Base-by-base conservation (phyloP, 106 monocot genomes). In the Chionographis japonica region DNA sequence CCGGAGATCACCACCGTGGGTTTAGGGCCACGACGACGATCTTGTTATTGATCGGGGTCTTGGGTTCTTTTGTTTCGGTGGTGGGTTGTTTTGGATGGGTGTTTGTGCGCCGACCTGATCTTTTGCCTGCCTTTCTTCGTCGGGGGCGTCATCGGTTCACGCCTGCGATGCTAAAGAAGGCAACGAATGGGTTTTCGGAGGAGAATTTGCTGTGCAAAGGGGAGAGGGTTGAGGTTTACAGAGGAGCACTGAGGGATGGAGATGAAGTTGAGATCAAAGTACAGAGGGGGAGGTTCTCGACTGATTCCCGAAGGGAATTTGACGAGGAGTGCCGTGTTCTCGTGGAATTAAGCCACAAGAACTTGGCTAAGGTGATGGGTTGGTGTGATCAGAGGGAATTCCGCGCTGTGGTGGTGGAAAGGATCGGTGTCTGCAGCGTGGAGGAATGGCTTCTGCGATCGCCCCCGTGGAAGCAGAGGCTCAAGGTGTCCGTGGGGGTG, bases 101-200 rank as follows among this genome's bases (percentile, higher is more conserved):
- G 46, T 55, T 56, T 39, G 16, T 73, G 20, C 39, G 49, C 2
- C 40, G 41, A n/a, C 71, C 61, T 13, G 71, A 71, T 20, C 40
- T 51, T 37, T 61, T 71, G 39, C 53, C 71, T 15, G 52, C 50
- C 3, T 6, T 46, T 60, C 61, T 61, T 8, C 60, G 39, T 14
- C 37, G 64, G 6, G 40, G 46, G 2, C 35, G 56, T 2, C 63
- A 57, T n/a, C 41, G 17, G 42, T 73, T 73, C 56, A 65, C 73
- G 17, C 19, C 54, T 8, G 63, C 73, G 4, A 73, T 50, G 65
- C 55, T 73, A 4, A 41, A 56, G 64, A 54, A 54, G 18, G 63
- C 73, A 43, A 73, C 73, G 1, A 12, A 73, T 40, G 55, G 56
- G 43, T 73, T 73, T n/a, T 54, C 73, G n/a, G 27, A 63, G 41